A percentile compares a stretch with the other conserved stretches of the same genome.
phyloP scores from a whole-genome alignment of 345 rosid species.

The Lepidium didymum region DNA sequence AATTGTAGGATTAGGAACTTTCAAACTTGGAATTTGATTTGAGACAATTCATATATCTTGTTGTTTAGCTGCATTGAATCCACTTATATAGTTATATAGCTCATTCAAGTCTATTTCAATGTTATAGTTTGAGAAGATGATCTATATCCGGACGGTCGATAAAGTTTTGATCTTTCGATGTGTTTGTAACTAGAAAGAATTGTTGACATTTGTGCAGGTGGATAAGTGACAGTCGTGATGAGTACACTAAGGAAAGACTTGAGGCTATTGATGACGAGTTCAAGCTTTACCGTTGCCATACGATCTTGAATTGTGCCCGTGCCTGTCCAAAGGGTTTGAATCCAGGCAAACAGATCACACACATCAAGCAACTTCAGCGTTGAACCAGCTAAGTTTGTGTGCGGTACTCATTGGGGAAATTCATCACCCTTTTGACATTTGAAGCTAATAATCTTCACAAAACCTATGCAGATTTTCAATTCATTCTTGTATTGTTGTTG shows the following conservation, averaged over 20 bases:
- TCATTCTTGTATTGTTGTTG: conserved; percentile 19
- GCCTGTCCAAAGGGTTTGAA: conserved; percentile 99
- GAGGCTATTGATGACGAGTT: conserved; percentile 85
- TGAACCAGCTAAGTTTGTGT: conserved; percentile 1
- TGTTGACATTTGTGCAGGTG: conserved; percentile 53
- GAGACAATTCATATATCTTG: neutral
- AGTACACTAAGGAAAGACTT: conserved; percentile 79
- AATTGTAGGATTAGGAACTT: neutral
- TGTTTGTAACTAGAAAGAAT: neutral
- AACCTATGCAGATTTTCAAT: neutral
- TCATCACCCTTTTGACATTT: neutral
- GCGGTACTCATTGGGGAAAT: neutral
- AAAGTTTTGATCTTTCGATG: neutral
- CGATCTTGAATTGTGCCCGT: conserved; percentile 91
- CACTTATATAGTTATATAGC: neutral
- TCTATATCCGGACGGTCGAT: too few species aligned
- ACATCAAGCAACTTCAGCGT: conserved; percentile 73
- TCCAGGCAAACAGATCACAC: conserved; percentile 83
- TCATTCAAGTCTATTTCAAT: neutral
- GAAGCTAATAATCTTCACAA: conserved; percentile 26
- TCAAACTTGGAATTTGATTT: neutral
- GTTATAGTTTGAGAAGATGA: neutral
- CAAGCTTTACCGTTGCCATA: conserved; percentile 97
- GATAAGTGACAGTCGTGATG: conserved; percentile 98
- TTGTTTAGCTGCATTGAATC: neutral